Evolutionary conservation across 345 rosid species (phyloP).

Genomic region (Schrenkiella parvula): DNA sequence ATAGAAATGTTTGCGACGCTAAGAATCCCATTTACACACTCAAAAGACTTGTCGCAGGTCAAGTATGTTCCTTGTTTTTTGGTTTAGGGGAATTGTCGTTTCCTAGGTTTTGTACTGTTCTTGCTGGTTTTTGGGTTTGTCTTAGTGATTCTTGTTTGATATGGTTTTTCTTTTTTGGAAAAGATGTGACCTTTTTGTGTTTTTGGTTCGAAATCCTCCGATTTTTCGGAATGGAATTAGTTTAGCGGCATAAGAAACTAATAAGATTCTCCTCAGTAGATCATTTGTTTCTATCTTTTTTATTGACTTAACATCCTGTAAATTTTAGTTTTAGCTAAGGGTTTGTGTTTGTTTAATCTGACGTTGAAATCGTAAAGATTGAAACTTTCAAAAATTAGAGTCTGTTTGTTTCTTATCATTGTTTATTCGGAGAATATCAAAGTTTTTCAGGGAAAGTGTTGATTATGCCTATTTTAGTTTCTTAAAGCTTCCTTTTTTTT

Average conservation of each 20-base stretch:
- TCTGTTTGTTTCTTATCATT: not conserved
- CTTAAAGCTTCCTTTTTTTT: not conserved
- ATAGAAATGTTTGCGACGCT: conserved; percentile 47
- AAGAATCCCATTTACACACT: conserved; percentile 53
- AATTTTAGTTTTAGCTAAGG: not conserved
- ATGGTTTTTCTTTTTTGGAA: no score
- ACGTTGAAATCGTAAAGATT: not conserved
- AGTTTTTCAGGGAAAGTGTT: not conserved
- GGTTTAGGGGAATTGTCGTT: not conserved
- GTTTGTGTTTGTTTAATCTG: not conserved
- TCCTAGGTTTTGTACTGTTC: not conserved
- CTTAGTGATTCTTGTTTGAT: not conserved
- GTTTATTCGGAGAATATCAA: not conserved
- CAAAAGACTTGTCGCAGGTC: conserved; percentile 67
- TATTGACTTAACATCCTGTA: not conserved
- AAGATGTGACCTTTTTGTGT: not conserved
- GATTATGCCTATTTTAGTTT: not conserved
- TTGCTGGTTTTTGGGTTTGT: not conserved
- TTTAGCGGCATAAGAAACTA: not conserved
- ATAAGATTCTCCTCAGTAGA: no score
- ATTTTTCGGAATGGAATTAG: no score
- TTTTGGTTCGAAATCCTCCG: not conserved
- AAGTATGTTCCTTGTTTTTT: conserved; percentile 45
- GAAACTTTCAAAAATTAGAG: not conserved
- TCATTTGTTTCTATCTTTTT: no score